These are phyloP conservation scores for Verticillium isaacii DNA, from an alignment of 2,329 filamentous ascomycete genomes.

Conservation along the genomic window DNA sequence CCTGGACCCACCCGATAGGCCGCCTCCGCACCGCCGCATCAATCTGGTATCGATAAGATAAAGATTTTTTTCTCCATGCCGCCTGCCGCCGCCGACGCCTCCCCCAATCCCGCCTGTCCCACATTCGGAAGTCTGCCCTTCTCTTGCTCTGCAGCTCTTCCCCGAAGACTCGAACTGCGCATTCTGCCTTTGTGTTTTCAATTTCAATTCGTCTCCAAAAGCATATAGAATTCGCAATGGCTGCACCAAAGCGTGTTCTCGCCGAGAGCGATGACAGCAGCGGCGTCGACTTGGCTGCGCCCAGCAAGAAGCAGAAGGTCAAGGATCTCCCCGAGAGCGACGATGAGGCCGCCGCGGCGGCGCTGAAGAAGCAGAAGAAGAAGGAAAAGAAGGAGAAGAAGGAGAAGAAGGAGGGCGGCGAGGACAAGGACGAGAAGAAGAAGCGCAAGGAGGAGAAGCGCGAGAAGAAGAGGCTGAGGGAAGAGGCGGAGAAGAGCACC, in stretches of 20 bases:
- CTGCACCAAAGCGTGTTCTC: background rate
- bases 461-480: conserved; percentile 18
- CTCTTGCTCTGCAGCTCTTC: background rate
- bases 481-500: conserved; percentile 12
- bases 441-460: conserved; percentile 21
- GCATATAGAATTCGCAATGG: background rate
- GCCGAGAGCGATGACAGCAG: background rate
- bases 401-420: conserved; percentile 31
- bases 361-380: conserved; percentile 35
- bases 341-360: conserved; percentile 8
- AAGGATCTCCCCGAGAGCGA: background rate
- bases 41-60: conserved; percentile 26
- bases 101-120: background rate
- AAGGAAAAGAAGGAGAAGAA: conserved; percentile 35
- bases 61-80: conserved; percentile 8
- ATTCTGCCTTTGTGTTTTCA: background rate
- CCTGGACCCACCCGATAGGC: background rate
- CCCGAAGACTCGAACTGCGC: background rate
- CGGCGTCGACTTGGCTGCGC: background rate
- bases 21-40: background rate
- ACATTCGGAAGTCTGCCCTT: background rate
- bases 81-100: background rate
- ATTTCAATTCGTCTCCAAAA: background rate
- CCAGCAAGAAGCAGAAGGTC: conserved; percentile 1
- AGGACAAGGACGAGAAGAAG: conserved; percentile 17